A percentile compares a stretch with the other conserved stretches of the same genome.
Conservation (phyloP, 495 filamentous ascomycete species). For the Tuber magnatum region DNA sequence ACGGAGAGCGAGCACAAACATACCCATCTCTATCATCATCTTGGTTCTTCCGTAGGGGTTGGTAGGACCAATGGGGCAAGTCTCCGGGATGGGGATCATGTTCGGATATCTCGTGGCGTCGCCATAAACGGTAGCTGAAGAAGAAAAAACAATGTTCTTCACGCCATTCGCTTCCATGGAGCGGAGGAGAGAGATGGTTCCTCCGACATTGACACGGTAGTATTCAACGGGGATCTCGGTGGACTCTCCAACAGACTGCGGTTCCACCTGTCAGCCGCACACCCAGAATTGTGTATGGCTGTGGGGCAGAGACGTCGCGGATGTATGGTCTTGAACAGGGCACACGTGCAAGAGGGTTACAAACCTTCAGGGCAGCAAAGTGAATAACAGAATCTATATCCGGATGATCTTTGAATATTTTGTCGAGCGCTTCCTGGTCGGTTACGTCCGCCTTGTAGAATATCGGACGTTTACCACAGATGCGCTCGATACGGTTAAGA, state of each 20-base stretch:
- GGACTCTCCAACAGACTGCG: slow-evolving; percentile 89
- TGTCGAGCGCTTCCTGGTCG: slow-evolving; percentile 71
- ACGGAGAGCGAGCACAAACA: neutral
- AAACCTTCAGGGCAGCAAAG: slow-evolving; percentile 93
- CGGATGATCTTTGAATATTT: slow-evolving; percentile 80
- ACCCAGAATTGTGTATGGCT: slow-evolving; percentile 1
- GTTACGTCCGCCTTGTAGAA: slow-evolving; percentile 87
- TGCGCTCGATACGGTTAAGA: slow-evolving; percentile 85
- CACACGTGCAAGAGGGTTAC: slow-evolving; percentile 25
- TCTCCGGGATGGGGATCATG: slow-evolving; percentile 98
- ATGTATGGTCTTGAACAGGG: neutral
- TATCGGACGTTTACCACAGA: slow-evolving; percentile 77
- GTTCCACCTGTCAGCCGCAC: slow-evolving; percentile 12
- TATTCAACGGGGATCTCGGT: slow-evolving; percentile 93
- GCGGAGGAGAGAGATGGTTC: slow-evolving; percentile 77
- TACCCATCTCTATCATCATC: slow-evolving; percentile 66
- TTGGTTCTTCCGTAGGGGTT: slow-evolving; percentile 98
- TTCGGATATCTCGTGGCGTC: slow-evolving; percentile 92
- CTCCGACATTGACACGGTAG: slow-evolving; percentile 92
- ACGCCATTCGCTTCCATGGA: slow-evolving; percentile 86
- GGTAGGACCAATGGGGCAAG: slow-evolving; percentile 90
- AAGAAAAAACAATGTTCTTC: slow-evolving; percentile 95
- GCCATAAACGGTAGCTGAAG: slow-evolving; percentile 92
- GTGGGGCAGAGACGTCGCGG: slow-evolving; percentile 5
- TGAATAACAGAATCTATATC: slow-evolving; percentile 97